These are phyloP conservation scores for Coemansia aciculifera DNA, from an alignment of 192 early-diverging fungal species.

Conservation along the genomic window DNA sequence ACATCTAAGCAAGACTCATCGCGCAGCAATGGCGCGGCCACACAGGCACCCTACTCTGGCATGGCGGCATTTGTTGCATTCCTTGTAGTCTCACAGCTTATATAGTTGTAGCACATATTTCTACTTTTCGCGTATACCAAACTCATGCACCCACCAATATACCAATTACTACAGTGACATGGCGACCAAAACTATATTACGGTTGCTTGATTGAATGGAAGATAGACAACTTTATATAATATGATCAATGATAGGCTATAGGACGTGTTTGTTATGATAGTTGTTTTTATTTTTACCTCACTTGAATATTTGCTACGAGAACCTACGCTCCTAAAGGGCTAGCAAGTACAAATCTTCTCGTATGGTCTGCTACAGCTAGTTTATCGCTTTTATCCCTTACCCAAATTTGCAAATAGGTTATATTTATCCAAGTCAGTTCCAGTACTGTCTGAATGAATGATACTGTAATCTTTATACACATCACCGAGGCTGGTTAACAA, in stretches of 20 bases:
- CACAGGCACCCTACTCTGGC: conserved; percentile 2
- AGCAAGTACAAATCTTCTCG: too few relatives aligned
- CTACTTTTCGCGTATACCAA: not conserved
- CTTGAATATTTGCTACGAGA: too few relatives aligned
- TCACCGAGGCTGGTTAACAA: not conserved
- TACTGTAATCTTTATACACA: not conserved
- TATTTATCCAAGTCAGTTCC: not conserved
- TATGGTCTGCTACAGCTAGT: not conserved
- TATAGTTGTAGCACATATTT: not conserved
- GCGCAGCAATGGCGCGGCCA: not conserved
- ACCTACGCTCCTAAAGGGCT: too few relatives aligned
- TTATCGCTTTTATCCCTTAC: not conserved
- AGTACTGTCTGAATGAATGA: not conserved
- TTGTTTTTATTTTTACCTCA: too few relatives aligned
- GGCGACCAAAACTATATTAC: not conserved
- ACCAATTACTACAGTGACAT: not conserved
- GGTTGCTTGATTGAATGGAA: too few relatives aligned
- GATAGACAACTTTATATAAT: too few relatives aligned
- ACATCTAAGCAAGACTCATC: not conserved
- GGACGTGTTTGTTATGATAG: too few relatives aligned
- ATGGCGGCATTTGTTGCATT: conserved; percentile 13
- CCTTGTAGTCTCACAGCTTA: conserved; percentile 7
- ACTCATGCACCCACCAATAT: not conserved
- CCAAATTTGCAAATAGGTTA: not conserved
- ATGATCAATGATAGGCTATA: too few relatives aligned